These are phyloP conservation scores for Chrysoporthe cubensis DNA, from an alignment of 2,329 filamentous ascomycete species.

Conservation along the genomic window DNA sequence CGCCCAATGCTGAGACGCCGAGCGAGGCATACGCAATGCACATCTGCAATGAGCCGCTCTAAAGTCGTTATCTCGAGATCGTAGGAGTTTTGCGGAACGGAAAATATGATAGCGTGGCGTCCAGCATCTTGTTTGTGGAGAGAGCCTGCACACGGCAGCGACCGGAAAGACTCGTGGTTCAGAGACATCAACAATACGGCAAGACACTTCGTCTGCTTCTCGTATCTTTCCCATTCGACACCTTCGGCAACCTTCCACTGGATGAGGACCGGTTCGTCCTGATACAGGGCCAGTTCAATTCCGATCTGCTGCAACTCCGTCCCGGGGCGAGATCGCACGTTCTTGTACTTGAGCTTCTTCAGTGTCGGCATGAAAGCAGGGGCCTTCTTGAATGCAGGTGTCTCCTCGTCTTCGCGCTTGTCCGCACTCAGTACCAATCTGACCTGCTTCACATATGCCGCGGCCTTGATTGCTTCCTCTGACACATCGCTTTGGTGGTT, in stretches of 20 bases:
- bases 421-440: conserved; percentile 31
- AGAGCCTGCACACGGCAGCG: conserved; percentile 30
- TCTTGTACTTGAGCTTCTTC: conserved; percentile 1
- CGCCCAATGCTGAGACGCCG: conserved; percentile 31
- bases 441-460: conserved; percentile 32
- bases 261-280: conserved; percentile 28
- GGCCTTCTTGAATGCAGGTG: conserved; percentile 16
- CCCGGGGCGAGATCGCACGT: not conserved
- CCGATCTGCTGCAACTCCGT: conserved; percentile 10
- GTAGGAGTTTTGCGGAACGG: conserved; percentile 15
- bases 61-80: conserved; percentile 30
- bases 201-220: conserved; percentile 30
- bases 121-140: conserved; percentile 26
- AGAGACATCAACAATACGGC: conserved; percentile 30
- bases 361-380: conserved; percentile 15
- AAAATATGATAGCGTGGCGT: conserved; percentile 30
- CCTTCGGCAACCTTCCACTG: conserved; percentile 31
- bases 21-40: conserved; percentile 22
- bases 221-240: conserved; percentile 28
- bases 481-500: conserved; percentile 6
- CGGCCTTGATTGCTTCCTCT: conserved; percentile 29
- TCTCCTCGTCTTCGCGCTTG: conserved; percentile 32
- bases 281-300: conserved; percentile 31
- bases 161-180: conserved; percentile 31
- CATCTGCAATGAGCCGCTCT: conserved; percentile 23